These are phyloP conservation scores for Hypoxylon lienhwacheense DNA, from an alignment of 495 filamentous ascomycete species.

Conservation along the genomic window DNA sequence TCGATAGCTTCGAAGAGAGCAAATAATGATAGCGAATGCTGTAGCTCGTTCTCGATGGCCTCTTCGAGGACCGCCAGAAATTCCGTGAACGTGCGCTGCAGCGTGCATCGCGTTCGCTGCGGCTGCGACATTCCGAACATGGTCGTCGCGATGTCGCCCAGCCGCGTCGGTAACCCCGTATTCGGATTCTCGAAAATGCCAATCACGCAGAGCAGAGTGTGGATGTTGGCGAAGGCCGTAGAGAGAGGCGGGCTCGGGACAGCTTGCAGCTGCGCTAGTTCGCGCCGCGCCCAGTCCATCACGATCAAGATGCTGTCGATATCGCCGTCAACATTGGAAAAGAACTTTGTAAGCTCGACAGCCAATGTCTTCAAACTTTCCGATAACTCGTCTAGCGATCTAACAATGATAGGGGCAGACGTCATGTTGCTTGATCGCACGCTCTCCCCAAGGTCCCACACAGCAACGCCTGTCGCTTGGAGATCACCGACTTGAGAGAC, in stretches of 20 bases:
- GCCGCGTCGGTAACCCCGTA: slow-evolving; percentile 62
- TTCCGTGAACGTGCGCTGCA: slow-evolving; percentile 84
- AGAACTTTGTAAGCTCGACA: slow-evolving; percentile 82
- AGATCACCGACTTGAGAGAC: slow-evolving; percentile 80
- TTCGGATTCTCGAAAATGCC: slow-evolving; percentile 67
- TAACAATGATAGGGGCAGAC: slow-evolving; percentile 78
- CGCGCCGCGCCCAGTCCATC: slow-evolving; percentile 91
- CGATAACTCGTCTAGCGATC: slow-evolving; percentile 77
- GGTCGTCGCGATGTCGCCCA: slow-evolving; percentile 66
- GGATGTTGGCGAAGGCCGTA: slow-evolving; percentile 71
- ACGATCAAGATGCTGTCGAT: slow-evolving; percentile 86
- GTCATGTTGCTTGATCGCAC: slow-evolving; percentile 89
- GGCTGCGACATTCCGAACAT: slow-evolving; percentile 77
- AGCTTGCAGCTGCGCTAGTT: slow-evolving; percentile 59
- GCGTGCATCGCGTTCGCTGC: slow-evolving; percentile 75
- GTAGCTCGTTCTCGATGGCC: slow-evolving; percentile 78
- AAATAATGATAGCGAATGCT: slow-evolving; percentile 74
- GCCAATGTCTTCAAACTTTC: slow-evolving; percentile 80
- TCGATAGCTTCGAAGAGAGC: slow-evolving; percentile 85
- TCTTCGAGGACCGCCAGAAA: slow-evolving; percentile 87
- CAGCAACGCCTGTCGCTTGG: slow-evolving; percentile 85
- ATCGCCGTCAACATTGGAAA: slow-evolving; percentile 87
- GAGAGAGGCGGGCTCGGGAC: slow-evolving; percentile 61
- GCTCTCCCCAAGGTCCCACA: slow-evolving; percentile 89
- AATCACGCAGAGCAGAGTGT: slow-evolving; percentile 68